Conservation (phyloP, 352 stramenopile genomes). For the Plasmopara halstedii region DNA sequence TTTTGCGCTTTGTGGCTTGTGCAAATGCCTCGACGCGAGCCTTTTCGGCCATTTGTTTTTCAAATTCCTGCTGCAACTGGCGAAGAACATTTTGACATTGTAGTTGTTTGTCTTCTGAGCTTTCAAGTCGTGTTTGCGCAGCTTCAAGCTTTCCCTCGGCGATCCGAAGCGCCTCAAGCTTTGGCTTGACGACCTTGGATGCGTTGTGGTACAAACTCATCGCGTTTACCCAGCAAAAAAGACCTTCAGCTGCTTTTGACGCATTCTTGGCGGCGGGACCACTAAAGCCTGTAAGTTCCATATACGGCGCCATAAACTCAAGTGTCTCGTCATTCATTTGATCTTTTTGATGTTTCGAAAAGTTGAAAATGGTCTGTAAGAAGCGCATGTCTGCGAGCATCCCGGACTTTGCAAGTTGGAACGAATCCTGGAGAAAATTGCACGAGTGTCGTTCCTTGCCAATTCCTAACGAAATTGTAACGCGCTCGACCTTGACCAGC, state of each 20-base stretch:
- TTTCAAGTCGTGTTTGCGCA: constrained; percentile 62
- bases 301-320: constrained; percentile 88
- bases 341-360: constrained; percentile 88
- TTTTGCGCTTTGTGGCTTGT: constrained; percentile 74
- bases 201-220: constrained; percentile 91
- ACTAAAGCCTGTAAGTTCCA: constrained; percentile 82
- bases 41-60: constrained; percentile 86
- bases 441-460: constrained; percentile 86
- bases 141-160: constrained; percentile 83
- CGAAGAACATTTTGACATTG: constrained; percentile 60
- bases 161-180: constrained; percentile 86
- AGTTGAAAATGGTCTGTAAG: constrained; percentile 85
- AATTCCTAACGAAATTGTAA: constrained; percentile 52
- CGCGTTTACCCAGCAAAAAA: constrained; percentile 87
- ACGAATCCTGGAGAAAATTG: constrained; percentile 82
- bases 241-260: constrained; percentile 83
- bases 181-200: constrained; percentile 91
- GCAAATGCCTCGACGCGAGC: constrained; percentile 81
- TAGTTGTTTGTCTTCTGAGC: constrained; percentile 61
- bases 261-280: constrained; percentile 78
- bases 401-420: constrained; percentile 69
- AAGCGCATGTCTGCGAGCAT: constrained; percentile 88
- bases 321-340: constrained; percentile 91
- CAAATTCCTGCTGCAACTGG: constrained; percentile 78
- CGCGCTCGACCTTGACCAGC: constrained; percentile 61